Conservation (phyloP, 192 early-diverging fungal species). For the Backusella westeae region DNA sequence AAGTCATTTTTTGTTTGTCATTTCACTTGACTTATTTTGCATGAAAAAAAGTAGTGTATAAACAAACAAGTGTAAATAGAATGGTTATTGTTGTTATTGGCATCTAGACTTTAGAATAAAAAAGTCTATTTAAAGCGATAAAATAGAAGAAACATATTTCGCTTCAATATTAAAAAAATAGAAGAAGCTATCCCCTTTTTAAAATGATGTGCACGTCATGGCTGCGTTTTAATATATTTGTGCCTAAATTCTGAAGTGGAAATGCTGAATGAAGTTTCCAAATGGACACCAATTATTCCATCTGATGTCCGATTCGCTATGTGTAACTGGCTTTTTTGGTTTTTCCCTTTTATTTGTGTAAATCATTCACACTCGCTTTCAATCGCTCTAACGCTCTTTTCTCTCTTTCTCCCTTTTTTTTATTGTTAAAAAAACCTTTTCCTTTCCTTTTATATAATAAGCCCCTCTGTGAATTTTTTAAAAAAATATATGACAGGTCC, state of each 20-base stretch:
- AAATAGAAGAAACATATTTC: no score
- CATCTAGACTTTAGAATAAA: neutral
- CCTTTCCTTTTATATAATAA: constrained; percentile 11
- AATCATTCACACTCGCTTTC: neutral
- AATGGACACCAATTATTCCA: neutral
- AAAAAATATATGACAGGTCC: neutral
- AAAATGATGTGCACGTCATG: neutral
- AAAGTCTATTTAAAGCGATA: neutral
- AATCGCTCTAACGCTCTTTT: neutral
- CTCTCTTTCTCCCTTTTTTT: neutral
- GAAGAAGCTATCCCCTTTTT: neutral
- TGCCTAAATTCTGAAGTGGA: neutral
- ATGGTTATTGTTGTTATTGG: no score
- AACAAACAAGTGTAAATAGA: no score
- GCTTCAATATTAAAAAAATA: neutral
- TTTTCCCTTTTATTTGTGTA: neutral
- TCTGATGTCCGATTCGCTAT: neutral
- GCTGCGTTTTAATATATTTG: neutral
- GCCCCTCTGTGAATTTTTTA: neutral
- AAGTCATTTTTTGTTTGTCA: neutral
- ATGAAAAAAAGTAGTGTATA: neutral
- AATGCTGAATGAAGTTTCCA: constrained; percentile 1
- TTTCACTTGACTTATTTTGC: neutral
- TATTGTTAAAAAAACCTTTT: neutral
- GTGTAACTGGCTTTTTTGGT: neutral